Percentiles rank a stretch among this genome's conserved stretches.
These are phyloP conservation scores for Nakazawaea ishiwadae DNA, from an alignment of 805 yeast species.

Conservation along the genomic window DNA sequence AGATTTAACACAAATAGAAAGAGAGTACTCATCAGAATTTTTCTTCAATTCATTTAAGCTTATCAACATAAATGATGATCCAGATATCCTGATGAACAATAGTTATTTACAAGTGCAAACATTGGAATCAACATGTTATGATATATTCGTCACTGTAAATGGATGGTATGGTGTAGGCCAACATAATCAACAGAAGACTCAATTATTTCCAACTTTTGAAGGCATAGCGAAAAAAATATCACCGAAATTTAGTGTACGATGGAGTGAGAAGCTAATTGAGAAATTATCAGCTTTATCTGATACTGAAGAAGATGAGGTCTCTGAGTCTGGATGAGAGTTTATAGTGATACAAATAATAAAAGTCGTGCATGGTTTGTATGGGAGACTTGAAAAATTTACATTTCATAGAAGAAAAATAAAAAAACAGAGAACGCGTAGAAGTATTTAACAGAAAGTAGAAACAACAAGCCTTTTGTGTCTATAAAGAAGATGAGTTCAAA, in stretches of 20 bases:
- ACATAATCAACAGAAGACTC: not conserved
- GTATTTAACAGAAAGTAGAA: not conserved
- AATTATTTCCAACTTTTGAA: conserved; percentile 25
- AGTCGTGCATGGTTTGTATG: too few relatives aligned
- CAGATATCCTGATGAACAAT: too few relatives aligned
- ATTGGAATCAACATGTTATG: conserved; percentile 14
- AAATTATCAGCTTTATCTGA: not conserved
- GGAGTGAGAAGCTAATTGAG: conserved; percentile 4
- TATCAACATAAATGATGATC: conserved; percentile 2
- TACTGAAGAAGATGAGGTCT: not conserved
- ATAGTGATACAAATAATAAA: not conserved
- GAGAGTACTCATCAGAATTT: conserved; percentile 1
- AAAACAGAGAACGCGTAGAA: not conserved
- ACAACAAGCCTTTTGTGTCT: not conserved
- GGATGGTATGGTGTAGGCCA: conserved; percentile 22
- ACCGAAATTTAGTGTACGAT: conserved; percentile 1
- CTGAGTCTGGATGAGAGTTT: not conserved
- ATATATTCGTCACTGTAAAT: conserved; percentile 17
- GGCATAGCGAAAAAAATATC: conserved; percentile 17
- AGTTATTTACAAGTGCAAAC: too few relatives aligned
- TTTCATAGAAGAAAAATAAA: not conserved
- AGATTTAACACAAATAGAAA: not conserved
- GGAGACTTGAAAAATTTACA: not conserved
- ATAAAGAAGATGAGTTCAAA: not conserved
- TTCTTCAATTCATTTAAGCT: conserved; percentile 4